Percentiles rank a stretch among this genome's conserved stretches.
These are phyloP conservation scores for Jatropha multifida DNA, from an alignment of 441 rosid genomes.

Conservation along the genomic window DNA sequence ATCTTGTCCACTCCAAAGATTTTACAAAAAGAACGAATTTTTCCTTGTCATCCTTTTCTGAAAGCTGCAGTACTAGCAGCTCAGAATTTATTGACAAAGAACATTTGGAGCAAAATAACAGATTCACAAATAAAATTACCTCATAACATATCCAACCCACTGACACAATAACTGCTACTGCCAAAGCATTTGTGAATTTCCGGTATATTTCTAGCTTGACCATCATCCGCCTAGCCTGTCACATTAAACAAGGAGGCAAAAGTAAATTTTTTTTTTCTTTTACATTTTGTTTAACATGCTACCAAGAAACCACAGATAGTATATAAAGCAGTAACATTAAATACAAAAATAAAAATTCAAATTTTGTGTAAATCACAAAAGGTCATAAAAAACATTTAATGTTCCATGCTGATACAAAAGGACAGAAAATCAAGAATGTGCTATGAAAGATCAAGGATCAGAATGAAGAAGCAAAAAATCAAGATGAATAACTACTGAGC, in stretches of 20 bases:
- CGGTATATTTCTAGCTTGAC: conserved; percentile 86
- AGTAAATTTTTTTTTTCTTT: background rate
- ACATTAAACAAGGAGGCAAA: conserved; percentile 9
- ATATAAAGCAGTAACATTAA: background rate
- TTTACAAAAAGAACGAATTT: background rate
- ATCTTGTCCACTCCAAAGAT: background rate
- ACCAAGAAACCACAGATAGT: background rate
- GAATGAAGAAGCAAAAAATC: background rate
- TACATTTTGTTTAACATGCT: background rate
- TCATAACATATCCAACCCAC: conserved; percentile 98
- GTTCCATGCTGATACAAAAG: background rate
- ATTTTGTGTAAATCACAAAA: too few species aligned
- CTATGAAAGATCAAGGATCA: background rate
- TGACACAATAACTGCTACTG: conserved; percentile 82
- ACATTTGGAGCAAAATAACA: background rate
- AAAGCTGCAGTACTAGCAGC: background rate
- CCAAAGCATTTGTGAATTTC: conserved; percentile 95
- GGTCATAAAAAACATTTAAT: too few species aligned
- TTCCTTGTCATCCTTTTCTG: background rate
- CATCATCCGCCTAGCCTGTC: conserved; percentile 83
- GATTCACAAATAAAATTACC: conserved; percentile 41
- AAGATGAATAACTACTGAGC: background rate
- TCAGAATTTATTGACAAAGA: background rate
- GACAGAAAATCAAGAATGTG: background rate
- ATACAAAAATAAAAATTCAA: too few species aligned